A percentile compares a stretch with the other conserved stretches of the same genome.
Conservation (phyloP, 441 rosid genomes). For the Raphanus hybrid region DNA sequence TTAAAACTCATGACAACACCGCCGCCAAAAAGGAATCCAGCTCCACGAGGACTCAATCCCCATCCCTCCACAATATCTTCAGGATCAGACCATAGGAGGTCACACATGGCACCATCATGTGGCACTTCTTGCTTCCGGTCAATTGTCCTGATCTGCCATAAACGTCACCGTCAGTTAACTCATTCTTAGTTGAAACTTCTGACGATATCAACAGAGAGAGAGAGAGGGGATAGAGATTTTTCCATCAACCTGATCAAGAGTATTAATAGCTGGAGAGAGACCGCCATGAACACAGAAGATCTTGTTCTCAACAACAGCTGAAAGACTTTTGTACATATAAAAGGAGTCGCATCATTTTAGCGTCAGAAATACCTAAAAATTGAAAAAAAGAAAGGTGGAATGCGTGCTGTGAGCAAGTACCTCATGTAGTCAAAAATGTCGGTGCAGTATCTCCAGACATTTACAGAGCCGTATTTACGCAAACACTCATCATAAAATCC, state of each 20-base stretch:
- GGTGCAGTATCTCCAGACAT: constrained; percentile 98
- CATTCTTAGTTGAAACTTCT: constrained; percentile 15
- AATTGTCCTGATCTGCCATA: constrained; percentile 75
- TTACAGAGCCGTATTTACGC: constrained; percentile 92
- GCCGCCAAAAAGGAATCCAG: constrained; percentile 86
- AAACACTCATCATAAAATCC: constrained; percentile 95
- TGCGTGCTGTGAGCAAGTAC: constrained; percentile 47
- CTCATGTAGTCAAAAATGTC: constrained; percentile 94
- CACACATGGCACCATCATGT: constrained; percentile 97
- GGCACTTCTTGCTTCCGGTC: constrained; percentile 97
- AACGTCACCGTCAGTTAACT: neutral
- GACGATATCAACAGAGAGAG: too few species aligned
- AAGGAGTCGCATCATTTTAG: neutral
- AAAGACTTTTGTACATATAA: constrained; percentile 48
- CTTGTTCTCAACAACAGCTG: constrained; percentile 90
- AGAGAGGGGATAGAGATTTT: neutral
- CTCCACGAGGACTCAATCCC: constrained; percentile 97
- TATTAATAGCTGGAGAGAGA: constrained; percentile 85
- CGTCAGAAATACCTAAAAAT: neutral
- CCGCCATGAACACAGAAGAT: constrained; percentile 96
- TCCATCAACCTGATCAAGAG: constrained; percentile 80
- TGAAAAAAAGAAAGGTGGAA: neutral
- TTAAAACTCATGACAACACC: constrained; percentile 78
- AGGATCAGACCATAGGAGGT: constrained; percentile 92
- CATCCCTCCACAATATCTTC: constrained; percentile 91